Conservation (phyloP, 2,329 filamentous ascomycete genomes). For the Whalleya microplaca region DNA sequence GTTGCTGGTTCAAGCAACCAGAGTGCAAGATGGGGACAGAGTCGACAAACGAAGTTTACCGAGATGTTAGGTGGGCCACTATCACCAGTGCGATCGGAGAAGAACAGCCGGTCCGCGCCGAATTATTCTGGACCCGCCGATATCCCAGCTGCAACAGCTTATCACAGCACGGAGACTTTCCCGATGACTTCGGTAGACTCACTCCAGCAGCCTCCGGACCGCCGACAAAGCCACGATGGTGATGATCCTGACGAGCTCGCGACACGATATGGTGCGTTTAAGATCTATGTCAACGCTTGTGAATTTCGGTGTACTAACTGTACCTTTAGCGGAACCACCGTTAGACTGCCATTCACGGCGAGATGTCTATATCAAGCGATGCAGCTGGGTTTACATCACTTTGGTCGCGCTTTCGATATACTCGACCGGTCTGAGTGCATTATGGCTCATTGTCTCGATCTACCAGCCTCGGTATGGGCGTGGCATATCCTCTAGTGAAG, state of each 20-base stretch:
- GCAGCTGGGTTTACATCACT: slow-evolving; percentile 54
- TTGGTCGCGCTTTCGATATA: slow-evolving; percentile 59
- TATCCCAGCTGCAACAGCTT: slow-evolving; percentile 9
- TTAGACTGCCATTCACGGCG: slow-evolving; percentile 33
- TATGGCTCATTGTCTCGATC: slow-evolving; percentile 69
- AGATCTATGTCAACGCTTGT: neutral
- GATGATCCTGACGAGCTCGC: slow-evolving; percentile 25
- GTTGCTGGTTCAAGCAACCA: neutral
- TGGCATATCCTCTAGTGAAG: slow-evolving; percentile 55
- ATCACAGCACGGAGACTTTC: slow-evolving; percentile 18
- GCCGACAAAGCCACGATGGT: slow-evolving; percentile 19
- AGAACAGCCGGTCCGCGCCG: slow-evolving; percentile 11
- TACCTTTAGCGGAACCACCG: slow-evolving; percentile 28
- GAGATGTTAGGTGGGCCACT: slow-evolving; percentile 28
- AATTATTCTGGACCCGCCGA: slow-evolving; percentile 7
- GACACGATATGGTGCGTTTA: slow-evolving; percentile 25
- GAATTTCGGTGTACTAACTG: neutral
- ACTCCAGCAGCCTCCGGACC: slow-evolving; percentile 7
- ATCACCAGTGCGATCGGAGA: slow-evolving; percentile 15
- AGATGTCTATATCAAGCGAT: slow-evolving; percentile 35
- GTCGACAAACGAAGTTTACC: slow-evolving; percentile 24
- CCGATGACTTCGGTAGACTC: slow-evolving; percentile 23
- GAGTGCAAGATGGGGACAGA: neutral
- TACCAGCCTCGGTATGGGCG: slow-evolving; percentile 65
- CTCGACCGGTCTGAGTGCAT: slow-evolving; percentile 64